Base-by-base conservation (phyloP, 2,329 filamentous ascomycete species). In the Coleophoma eucalyptorum region DNA sequence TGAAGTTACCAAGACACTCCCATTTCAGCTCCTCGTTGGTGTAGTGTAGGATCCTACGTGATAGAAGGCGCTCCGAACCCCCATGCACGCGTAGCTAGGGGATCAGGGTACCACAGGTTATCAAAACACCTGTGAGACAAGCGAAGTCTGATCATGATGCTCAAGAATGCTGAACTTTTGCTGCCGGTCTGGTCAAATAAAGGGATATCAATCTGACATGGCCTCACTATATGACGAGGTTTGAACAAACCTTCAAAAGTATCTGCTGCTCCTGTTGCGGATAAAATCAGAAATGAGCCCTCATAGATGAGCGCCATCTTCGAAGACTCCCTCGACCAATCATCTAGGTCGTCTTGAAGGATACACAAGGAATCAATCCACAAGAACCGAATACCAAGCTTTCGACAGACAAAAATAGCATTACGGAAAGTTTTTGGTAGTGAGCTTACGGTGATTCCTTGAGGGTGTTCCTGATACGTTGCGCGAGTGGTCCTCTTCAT, bases 321-420 rank as follows among this genome's bases (percentile, higher is more conserved):
- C 50, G 46, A 35, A 10, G 48, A 48, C 40, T 57, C 57, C 20
- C 35, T n/a, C 13, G 21, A 21, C 55, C 55, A 58, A 37, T 58
- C 55, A 3, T 19, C 10, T 3, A 15, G 6, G 11, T 20, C n/a
- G 26, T 46, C 45, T 44, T 58, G 55, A 6, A 58, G 42, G 12
- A 59, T 58, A 42, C 56, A 53, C 32, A 59, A 38, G 19, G 54
- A 42, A 26, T 59, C 53, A 43, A 58, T 55, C 57, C 57, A 52
- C n/a, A 57, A 35, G 10, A 15, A 10, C 10, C 15, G 10, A 10
- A 35, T 10, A 35, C 33, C 33, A 10, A 35, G 15, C 15, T 15
- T 35, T 35, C 15, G 33, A 42, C 37, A 18, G 20, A 26, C n/a
- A 32, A 26, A n/a, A 48, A 48, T 35, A 15, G 33, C 33, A 15